phyloP scores from a whole-genome alignment of 2,329 filamentous ascomycete species.

The Ophiocordyceps sinensis region DNA sequence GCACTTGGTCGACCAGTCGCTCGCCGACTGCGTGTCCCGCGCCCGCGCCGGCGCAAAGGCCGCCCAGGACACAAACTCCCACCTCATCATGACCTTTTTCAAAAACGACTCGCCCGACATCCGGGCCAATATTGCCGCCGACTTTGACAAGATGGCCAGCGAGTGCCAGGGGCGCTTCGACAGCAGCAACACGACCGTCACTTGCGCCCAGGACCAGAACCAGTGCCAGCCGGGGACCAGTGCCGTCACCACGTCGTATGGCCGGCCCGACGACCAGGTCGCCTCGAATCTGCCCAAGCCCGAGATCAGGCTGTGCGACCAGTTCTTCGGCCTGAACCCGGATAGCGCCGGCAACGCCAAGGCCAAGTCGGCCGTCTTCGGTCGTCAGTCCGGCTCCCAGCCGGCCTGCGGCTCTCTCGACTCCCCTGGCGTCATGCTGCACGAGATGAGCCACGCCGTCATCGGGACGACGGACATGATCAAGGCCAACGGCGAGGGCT shows the following conservation, averaged over 20 bases:
- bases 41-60: conserved; percentile 21
- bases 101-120: background rate
- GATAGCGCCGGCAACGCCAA: background rate
- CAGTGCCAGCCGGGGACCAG: background rate
- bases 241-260: background rate
- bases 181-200: background rate
- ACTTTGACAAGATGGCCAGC: background rate
- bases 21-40: conserved; percentile 23
- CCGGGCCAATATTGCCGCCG: background rate
- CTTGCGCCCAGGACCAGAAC: background rate
- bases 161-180: background rate
- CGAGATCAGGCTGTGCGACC: too few species aligned
- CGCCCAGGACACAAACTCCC: background rate
- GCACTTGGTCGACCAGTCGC: background rate
- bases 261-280: background rate
- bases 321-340: background rate
- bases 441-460: conserved; percentile 1
- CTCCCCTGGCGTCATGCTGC: background rate
- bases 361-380: background rate
- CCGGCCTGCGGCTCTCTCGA: background rate
- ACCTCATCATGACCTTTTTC: background rate
- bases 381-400: background rate
- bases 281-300: background rate
- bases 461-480: background rate
- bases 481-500: background rate